Evolutionary conservation across 345 rosid species (phyloP).

Genomic region (Lepidium didymum): DNA sequence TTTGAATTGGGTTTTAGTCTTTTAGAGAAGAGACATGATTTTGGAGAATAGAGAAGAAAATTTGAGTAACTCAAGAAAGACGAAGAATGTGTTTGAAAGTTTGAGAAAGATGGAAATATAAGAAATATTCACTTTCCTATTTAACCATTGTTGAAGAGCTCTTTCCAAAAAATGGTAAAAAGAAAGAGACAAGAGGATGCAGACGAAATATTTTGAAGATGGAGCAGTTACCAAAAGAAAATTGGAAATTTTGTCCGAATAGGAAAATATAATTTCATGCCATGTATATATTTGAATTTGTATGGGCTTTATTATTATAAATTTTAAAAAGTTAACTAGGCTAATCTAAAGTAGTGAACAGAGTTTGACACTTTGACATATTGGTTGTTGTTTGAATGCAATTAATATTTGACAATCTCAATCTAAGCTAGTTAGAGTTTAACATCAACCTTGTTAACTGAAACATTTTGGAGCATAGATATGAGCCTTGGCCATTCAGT

Average conservation of each 20-base stretch:
- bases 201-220: constrained; percentile 10
- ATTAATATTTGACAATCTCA: too few species aligned
- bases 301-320: too few species aligned
- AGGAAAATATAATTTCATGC: not conserved
- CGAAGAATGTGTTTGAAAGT: constrained; percentile 17
- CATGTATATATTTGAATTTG: too few species aligned
- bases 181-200: constrained; percentile 22
- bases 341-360: too few species aligned
- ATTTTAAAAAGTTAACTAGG: too few species aligned
- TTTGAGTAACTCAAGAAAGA: not conserved
- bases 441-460: not conserved
- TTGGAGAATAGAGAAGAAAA: not conserved
- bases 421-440: not conserved
- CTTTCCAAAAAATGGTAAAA: constrained; percentile 19
- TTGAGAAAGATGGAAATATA: not conserved
- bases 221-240: constrained; percentile 26
- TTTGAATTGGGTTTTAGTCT: not conserved
- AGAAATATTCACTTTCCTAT: constrained; percentile 14
- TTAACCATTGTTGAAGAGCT: constrained; percentile 15
- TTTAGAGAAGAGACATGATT: not conserved
- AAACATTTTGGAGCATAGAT: not conserved
- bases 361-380: too few species aligned
- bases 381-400: too few species aligned
- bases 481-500: too few species aligned
- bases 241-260: not conserved